phyloP scores from a whole-genome alignment of 345 rosid species.

The Psidium guajava region DNA sequence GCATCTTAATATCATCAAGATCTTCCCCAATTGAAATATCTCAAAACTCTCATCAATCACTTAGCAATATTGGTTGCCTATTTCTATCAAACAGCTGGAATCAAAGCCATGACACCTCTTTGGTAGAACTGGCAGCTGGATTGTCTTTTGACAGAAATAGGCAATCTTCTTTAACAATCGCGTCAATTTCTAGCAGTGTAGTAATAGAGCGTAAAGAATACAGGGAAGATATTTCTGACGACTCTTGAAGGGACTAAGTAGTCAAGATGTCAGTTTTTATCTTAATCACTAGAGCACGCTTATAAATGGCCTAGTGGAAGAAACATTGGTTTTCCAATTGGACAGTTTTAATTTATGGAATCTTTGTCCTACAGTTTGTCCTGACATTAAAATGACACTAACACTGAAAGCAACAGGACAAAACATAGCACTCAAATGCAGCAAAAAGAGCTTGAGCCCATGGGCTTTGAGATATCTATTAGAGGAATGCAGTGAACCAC shows the following conservation, averaged over 20 bases:
- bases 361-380: background rate
- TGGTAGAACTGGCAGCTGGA: background rate
- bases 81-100: background rate
- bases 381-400: background rate
- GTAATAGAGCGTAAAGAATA: background rate
- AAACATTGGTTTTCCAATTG: background rate
- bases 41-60: background rate
- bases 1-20: background rate
- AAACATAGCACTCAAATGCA: background rate
- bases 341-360: background rate
- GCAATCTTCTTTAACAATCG: background rate
- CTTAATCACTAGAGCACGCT: background rate
- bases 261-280: background rate
- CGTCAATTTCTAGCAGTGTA: background rate
- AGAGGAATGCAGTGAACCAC: too few relatives aligned
- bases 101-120: background rate
- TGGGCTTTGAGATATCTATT: too few relatives aligned
- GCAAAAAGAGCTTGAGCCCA: too few relatives aligned
- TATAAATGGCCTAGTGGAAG: background rate
- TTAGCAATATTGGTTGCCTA: background rate
- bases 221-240: background rate
- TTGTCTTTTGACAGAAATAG: background rate
- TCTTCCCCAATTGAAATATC: background rate
- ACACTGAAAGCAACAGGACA: background rate
- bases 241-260: background rate